Conservation (phyloP, 805 yeast genomes). For the Blastobotrys americana region DNA sequence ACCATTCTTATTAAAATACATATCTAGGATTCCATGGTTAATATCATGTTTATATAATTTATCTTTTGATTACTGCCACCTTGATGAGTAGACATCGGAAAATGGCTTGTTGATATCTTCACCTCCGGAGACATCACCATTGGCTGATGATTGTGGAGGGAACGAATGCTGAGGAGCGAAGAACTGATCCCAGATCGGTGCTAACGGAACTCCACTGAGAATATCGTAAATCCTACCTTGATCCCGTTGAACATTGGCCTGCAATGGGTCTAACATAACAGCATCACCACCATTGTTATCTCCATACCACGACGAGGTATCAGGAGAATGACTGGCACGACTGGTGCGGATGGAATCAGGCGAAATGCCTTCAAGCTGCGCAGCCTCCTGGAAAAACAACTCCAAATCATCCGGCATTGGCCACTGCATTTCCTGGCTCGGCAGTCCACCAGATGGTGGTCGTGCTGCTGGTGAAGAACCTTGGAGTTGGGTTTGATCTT, state of each 20-base stretch:
- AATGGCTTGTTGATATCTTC: neutral
- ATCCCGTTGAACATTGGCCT: conserved; percentile 15
- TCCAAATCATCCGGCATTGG: conserved; percentile 19
- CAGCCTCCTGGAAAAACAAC: conserved; percentile 23
- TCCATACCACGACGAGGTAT: neutral
- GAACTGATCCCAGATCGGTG: conserved; percentile 31
- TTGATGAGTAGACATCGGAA: neutral
- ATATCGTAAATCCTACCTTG: conserved; percentile 30
- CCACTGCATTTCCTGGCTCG: conserved; percentile 4
- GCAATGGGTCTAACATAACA: neutral
- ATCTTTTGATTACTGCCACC: too few species aligned
- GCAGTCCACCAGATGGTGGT: neutral
- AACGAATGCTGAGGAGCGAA: conserved; percentile 18
- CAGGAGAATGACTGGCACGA: conserved; percentile 7
- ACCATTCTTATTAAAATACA: too few species aligned
- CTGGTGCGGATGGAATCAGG: conserved; percentile 8
- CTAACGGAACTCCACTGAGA: conserved; percentile 29
- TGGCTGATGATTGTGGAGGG: neutral
- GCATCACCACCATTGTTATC: neutral
- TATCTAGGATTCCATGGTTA: too few species aligned
- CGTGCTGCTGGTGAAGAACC: neutral
- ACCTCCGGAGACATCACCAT: neutral
- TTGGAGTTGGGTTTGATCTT: neutral
- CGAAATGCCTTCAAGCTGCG: conserved; percentile 15
- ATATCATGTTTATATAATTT: too few species aligned